Base-by-base conservation (phyloP, 306 rosid genomes). In the Dalbergia oliveri region DNA sequence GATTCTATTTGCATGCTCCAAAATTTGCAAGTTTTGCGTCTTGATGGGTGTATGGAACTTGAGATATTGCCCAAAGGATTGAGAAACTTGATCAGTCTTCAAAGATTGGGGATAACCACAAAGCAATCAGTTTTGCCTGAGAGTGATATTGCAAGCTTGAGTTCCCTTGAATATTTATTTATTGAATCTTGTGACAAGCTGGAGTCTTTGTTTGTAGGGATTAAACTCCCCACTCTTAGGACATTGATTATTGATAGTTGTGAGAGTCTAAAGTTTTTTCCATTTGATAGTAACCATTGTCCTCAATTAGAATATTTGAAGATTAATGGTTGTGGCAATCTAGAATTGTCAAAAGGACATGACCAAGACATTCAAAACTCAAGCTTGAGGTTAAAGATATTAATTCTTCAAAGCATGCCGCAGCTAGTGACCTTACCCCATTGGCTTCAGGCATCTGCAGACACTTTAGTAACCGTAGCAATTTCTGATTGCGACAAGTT, bases 181-280 rank as follows among this genome's bases (percentile, higher is more conserved):
- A 0, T 72, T 26, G 3, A 26, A 0, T 0, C 0, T 31, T 70
- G 61, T 51, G 47, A 31, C 31, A 70, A 33, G 33, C 8, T 70
- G 31, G 75, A 50, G 47, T 9, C 31, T 0, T 51, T 70, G 10
- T 50, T 70, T 9, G 62, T 50, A 70, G 49, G 49, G 49, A 41
- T 71, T 34, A 31, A 15, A 53, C 64, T 71, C 34, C 26, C 63
- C 3, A 53, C 8, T 34, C 64, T 71, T 34, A 71, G 31, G 34
- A 10, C 0, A 2, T 16, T 71, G 50, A 0, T 0, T 0, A 0
- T 71, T 6, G 0, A 0, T 9, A n/a, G 11, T 9, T 71, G 76
- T 53, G 49, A 0, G n/a, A 71, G 7, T n/a, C 39, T 71, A 10
- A 71, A 51, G 62, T 71, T 11, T 13, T 14, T 34, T 49, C 34